These are phyloP conservation scores for Dendrothele bispora DNA, from an alignment of 768 basidiomycete genomes.

Conservation along the genomic window DNA sequence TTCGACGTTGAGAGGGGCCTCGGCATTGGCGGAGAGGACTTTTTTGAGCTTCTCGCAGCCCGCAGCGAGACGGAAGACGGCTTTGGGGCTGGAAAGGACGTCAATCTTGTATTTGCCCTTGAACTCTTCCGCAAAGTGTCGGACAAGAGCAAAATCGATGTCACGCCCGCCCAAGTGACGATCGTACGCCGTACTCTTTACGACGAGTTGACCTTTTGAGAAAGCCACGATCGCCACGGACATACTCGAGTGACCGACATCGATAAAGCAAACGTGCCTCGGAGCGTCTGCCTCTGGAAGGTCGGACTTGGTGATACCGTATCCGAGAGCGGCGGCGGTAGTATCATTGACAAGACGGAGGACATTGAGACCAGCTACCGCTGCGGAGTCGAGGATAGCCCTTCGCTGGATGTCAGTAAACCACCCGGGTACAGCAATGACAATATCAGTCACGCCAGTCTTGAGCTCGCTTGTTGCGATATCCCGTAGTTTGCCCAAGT, in stretches of 20 bases:
- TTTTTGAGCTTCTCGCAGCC: conserved; percentile 97
- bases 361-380: conserved; percentile 85
- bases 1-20: conserved; percentile 90
- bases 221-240: conserved; percentile 88
- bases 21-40: conserved; percentile 89
- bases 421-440: conserved; percentile 96
- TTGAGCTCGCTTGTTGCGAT: conserved; percentile 86
- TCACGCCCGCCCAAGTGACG: conserved; percentile 94
- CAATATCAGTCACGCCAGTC: conserved; percentile 82
- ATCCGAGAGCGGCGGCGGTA: conserved; percentile 93
- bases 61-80: conserved; percentile 83
- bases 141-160: conserved; percentile 88
- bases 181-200: conserved; percentile 90
- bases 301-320: conserved; percentile 98
- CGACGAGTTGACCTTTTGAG: conserved; percentile 87
- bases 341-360: conserved; percentile 97
- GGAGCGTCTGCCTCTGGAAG: conserved; percentile 84
- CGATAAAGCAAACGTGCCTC: conserved; percentile 89
- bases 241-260: conserved; percentile 91
- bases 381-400: conserved; percentile 85
- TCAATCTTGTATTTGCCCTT: conserved; percentile 98
- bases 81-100: conserved; percentile 88
- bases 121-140: conserved; percentile 91
- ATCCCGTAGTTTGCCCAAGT: conserved; percentile 88
- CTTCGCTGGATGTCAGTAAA: conserved; percentile 93